Conservation (phyloP, 1,284 basidiomycete species). For the Sanghuangporus sanghuang region DNA sequence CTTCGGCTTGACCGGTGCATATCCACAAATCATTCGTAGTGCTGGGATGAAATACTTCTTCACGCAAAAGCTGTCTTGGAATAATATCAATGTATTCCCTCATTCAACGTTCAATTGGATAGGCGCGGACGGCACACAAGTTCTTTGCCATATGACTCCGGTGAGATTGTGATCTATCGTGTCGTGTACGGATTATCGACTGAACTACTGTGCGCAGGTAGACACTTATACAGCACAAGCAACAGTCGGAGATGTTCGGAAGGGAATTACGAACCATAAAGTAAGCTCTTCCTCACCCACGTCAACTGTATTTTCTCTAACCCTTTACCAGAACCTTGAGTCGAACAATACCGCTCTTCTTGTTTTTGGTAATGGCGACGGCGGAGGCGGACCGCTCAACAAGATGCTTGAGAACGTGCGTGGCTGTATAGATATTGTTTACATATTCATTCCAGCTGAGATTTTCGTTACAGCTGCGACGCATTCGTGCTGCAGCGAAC, state of each 20-base stretch:
- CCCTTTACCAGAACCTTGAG: conserved; percentile 67
- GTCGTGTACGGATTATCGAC: conserved; percentile 21
- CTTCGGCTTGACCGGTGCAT: conserved; percentile 90
- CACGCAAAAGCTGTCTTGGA: conserved; percentile 92
- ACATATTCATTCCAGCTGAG: conserved; percentile 4
- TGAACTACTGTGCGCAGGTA: conserved; percentile 14
- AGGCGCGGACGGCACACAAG: conserved; percentile 88
- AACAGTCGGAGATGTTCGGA: conserved; percentile 80
- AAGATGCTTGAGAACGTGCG: conserved; percentile 86
- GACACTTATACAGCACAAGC: conserved; percentile 87
- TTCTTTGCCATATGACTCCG: conserved; percentile 93
- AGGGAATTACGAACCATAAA: conserved; percentile 83
- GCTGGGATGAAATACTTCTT: conserved; percentile 95
- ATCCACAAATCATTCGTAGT: conserved; percentile 84
- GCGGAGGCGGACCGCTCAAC: conserved; percentile 75
- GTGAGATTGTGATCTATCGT: conserved; percentile 38
- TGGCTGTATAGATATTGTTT: background rate
- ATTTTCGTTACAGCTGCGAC: conserved; percentile 57
- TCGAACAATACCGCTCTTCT: conserved; percentile 75
- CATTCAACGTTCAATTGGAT: conserved; percentile 92
- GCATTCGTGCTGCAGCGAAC: conserved; percentile 81
- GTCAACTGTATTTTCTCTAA: background rate
- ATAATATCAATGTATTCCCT: conserved; percentile 88
- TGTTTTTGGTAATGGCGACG: conserved; percentile 93
- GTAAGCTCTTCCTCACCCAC: conserved; percentile 28